phyloP scores from a whole-genome alignment of 345 rosid species.

The Pistacia integerrima region DNA sequence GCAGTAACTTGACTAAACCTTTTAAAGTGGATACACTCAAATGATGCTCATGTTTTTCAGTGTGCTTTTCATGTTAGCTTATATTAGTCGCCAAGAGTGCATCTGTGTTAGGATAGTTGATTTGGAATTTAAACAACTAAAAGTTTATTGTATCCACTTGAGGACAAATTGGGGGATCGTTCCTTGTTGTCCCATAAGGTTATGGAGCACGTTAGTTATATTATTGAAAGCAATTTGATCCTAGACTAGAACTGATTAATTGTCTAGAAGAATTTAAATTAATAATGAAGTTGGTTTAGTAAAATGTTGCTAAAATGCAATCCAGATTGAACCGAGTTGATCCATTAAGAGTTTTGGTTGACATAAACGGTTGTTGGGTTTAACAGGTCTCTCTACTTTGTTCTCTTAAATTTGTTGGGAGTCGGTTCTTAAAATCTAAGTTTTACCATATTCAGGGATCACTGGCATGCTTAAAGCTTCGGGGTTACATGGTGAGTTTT shows the following conservation, averaged over 20 bases:
- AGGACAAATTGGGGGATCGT: not conserved
- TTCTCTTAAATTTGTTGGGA: not conserved
- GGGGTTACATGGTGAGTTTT: conserved; percentile 85
- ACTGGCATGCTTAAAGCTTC: conserved; percentile 67
- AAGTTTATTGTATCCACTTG: not conserved
- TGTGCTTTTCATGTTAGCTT: not conserved
- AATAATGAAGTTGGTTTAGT: not conserved
- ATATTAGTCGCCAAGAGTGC: not conserved
- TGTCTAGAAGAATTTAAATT: not conserved
- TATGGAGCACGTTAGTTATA: not conserved
- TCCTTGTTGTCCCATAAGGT: not conserved
- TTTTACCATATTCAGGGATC: conserved; percentile 58
- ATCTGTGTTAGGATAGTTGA: not conserved
- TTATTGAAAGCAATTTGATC: not conserved
- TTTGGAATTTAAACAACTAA: not conserved
- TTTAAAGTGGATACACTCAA: not conserved
- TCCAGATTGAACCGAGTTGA: not conserved
- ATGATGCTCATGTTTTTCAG: not conserved
- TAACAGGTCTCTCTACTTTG: not conserved
- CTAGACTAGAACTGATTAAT: not conserved
- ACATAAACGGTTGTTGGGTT: not conserved
- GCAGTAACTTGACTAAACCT: not conserved
- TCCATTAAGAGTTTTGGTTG: not conserved
- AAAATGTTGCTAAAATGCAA: not conserved
- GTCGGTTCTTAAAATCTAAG: not conserved